phyloP scores from a whole-genome alignment of 768 basidiomycete genomes.

The Strobilomyces dryophilus region DNA sequence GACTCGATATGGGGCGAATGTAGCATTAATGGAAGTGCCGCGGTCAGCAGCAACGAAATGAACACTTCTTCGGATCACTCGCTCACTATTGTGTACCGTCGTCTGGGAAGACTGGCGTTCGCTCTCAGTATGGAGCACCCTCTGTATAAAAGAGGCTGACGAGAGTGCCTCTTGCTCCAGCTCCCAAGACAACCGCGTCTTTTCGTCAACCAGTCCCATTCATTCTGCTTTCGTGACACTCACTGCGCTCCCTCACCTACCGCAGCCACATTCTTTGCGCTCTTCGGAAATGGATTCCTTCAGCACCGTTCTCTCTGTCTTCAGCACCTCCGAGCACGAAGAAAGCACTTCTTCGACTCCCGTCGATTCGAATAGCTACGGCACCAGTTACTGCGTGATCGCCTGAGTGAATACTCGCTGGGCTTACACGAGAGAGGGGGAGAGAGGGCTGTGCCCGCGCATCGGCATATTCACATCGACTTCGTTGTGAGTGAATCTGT shows the following conservation, averaged over 20 bases:
- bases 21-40: background rate
- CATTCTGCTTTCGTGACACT: background rate
- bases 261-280: background rate
- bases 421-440: background rate
- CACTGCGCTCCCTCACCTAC: background rate
- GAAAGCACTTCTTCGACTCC: constrained; percentile 14
- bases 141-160: constrained; percentile 16
- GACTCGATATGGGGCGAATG: background rate
- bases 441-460: background rate
- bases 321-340: constrained; percentile 3
- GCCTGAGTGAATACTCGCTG: constrained; percentile 7
- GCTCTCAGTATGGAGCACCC: background rate
- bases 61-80: background rate
- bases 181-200: constrained; percentile 1
- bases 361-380: constrained; percentile 6
- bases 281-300: constrained; percentile 21
- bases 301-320: constrained; percentile 12
- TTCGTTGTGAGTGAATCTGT: constrained; percentile 20
- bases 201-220: background rate
- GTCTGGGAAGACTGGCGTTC: background rate
- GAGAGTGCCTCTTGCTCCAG: background rate
- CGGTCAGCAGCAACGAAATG: background rate
- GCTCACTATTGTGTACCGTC: background rate
- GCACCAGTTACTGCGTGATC: constrained; percentile 15
- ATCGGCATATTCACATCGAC: background rate